Percentiles rank a stretch among this genome's conserved stretches.
These are phyloP conservation scores for Penicillium soppii DNA, from an alignment of 495 filamentous ascomycete genomes.

Conservation along the genomic window DNA sequence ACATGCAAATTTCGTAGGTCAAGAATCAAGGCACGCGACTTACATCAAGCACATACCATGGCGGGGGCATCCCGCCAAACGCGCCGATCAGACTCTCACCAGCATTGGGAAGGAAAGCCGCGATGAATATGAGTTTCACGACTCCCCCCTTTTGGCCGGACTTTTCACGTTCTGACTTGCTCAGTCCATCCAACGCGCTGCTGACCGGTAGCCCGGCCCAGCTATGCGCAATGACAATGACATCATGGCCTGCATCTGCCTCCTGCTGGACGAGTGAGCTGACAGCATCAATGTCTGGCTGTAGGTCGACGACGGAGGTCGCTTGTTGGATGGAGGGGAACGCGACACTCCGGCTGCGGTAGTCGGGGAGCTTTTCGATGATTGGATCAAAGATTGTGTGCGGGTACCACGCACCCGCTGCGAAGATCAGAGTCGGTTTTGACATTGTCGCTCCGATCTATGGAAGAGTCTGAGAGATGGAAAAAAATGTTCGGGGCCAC, in stretches of 20 bases:
- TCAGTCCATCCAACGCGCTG: conserved; percentile 48
- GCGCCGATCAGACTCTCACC: conserved; percentile 37
- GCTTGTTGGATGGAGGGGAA: conserved; percentile 36
- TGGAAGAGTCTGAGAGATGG: neutral
- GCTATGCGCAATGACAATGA: conserved; percentile 41
- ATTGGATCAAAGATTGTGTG: conserved; percentile 31
- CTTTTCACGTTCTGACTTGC: conserved; percentile 31
- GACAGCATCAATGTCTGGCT: conserved; percentile 30
- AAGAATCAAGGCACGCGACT: conserved; percentile 7
- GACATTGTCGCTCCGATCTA: conserved; percentile 12
- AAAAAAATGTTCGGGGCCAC: neutral
- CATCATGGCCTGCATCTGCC: conserved; percentile 29
- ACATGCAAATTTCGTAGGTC: neutral
- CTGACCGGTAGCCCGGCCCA: conserved; percentile 52
- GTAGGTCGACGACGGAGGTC: conserved; percentile 22
- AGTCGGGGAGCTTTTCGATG: conserved; percentile 22
- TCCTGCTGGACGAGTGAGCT: conserved; percentile 26
- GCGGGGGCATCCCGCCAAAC: conserved; percentile 33
- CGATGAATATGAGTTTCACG: conserved; percentile 41
- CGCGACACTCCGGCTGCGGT: conserved; percentile 23
- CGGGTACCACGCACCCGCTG: conserved; percentile 39
- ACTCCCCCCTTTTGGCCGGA: conserved; percentile 43
- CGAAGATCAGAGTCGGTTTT: conserved; percentile 36
- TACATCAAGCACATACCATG: conserved; percentile 39
- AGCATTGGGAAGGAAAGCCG: conserved; percentile 38